Evolutionary conservation across 257 asterid species (phyloP).

Genomic region (Nicotiana knightiana): DNA sequence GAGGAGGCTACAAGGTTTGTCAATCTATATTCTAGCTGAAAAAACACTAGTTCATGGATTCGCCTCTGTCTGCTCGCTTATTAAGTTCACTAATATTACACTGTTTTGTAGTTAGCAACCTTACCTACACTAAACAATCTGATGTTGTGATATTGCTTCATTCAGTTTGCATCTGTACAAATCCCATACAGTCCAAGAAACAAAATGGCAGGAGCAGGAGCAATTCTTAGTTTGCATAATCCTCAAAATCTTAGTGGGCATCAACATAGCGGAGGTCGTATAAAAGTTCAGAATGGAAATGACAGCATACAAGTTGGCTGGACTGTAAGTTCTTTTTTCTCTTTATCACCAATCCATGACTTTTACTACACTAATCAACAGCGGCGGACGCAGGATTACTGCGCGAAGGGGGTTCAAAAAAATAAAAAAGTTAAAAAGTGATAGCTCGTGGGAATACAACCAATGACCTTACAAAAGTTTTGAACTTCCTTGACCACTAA

Average conservation of each 20-base stretch:
- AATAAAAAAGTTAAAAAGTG: too few species aligned
- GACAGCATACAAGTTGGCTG: neutral
- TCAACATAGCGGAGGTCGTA: neutral
- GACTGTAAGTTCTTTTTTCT: neutral
- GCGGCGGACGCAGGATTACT: too few species aligned
- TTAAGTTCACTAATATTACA: neutral
- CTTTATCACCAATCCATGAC: too few species aligned
- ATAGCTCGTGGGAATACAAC: too few species aligned
- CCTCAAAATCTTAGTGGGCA: neutral
- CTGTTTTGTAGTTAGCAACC: neutral
- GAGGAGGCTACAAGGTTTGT: slow-evolving; percentile 1
- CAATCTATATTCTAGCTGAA: too few species aligned
- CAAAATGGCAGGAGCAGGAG: neutral
- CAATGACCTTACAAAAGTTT: too few species aligned
- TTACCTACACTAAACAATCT: neutral
- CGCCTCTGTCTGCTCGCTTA: neutral
- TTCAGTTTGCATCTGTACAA: neutral
- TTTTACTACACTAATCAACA: too few species aligned
- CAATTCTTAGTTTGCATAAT: neutral
- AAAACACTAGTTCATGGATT: too few species aligned
- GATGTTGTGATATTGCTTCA: neutral
- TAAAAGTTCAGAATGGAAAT: neutral
- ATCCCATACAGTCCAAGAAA: neutral
- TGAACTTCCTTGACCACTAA: too few species aligned
- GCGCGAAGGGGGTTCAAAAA: too few species aligned